Base-by-base conservation (phyloP, 1,139 yeast genomes). In the Tardiomyces depauwii region DNA sequence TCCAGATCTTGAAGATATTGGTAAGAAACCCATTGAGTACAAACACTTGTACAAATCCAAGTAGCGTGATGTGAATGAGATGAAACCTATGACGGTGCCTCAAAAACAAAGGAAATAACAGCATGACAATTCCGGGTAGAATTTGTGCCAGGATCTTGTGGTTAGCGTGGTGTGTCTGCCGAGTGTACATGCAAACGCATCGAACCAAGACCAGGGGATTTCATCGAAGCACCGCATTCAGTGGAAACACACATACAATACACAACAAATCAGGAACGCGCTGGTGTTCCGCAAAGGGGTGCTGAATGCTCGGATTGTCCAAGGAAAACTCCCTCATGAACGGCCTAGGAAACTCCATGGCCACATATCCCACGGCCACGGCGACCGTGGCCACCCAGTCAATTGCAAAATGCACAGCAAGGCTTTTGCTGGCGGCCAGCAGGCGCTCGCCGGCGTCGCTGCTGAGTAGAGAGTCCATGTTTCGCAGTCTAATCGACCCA, bases 1-100 rank as follows among this genome's bases (percentile, higher is more conserved):
- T 77, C 80, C 85, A 77, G 51, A 77, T 75, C 62, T 85, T 85
- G 47, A 82, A 60, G 28, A 77, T 63, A 54, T 78, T 79, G 27
- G 82, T 76, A 40, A 76, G 51, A 9, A 74, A 68, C 7, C 72
- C 71, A 28, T 71, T 71, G 40, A 72, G 50, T 2, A 65, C 54
- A 43, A 72, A 59, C 1, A 77, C 62, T 14, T 73, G 55, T 21
- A 63, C 57, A 40, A 77, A 63, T 2, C 78, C 78, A 39, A 76
- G 58, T 1, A 73, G 45, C 2, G 77, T 64, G 18, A 67, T 56
- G 48, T 71, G 71, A 18, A 65, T 45, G 12, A 66, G 52, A 33
- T 51, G 56, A 25, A 51, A 47, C 45, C 50, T 56, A 14, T 60
- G 54, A 23, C 58, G 58, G 16, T 51, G 50, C 30, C 49, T 49